phyloP scores from a whole-genome alignment of 169 alveolate genomes.

The Plasmodium blacklocki region DNA sequence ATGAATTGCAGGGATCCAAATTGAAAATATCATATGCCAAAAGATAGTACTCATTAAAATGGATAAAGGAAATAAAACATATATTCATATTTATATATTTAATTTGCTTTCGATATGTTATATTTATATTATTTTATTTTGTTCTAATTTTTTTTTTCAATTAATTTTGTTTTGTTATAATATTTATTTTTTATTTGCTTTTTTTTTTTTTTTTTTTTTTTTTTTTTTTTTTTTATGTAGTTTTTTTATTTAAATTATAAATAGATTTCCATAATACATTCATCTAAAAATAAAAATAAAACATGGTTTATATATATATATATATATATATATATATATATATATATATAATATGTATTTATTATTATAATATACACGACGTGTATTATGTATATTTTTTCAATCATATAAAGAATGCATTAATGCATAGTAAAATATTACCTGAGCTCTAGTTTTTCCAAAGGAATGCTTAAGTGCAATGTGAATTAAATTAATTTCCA shows the following conservation, averaged over 20 bases:
- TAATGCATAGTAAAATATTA: background rate
- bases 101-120: too few species aligned
- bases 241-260: slow-evolving; percentile 50
- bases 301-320: background rate
- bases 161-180: too few species aligned
- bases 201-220: background rate
- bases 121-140: too few species aligned
- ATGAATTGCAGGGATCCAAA: slow-evolving; percentile 64
- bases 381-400: background rate
- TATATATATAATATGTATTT: too few species aligned
- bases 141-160: too few species aligned
- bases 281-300: slow-evolving; percentile 43
- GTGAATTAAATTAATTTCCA: slow-evolving; percentile 49
- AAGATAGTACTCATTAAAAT: slow-evolving; percentile 10
- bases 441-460: slow-evolving; percentile 73
- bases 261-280: slow-evolving; percentile 73
- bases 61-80: background rate
- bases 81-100: background rate
- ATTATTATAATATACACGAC: background rate
- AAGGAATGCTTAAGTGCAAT: slow-evolving; percentile 43
- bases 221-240: slow-evolving; percentile 49
- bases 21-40: slow-evolving; percentile 74
- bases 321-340: too few species aligned
- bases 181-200: too few species aligned
- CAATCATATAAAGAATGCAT: background rate